Base-by-base conservation (phyloP, 2,329 filamentous ascomycete species). In the Alternaria sp. region DNA sequence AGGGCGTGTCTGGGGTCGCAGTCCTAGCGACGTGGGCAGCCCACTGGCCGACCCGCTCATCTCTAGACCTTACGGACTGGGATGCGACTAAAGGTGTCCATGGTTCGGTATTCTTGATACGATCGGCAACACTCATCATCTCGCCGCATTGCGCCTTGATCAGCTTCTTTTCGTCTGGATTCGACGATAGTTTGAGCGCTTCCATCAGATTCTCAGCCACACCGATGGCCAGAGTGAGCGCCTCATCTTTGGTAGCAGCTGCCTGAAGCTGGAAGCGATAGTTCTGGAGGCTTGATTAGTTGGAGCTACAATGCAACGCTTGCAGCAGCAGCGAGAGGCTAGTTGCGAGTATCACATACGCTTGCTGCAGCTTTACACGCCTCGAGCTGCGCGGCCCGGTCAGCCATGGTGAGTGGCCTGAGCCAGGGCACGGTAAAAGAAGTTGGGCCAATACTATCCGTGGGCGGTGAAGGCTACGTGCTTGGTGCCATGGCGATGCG, bases 201-300 rank as follows among this genome's bases (percentile, higher is more conserved):
- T 86, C 86, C 87, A 97, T 91, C 67, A 95, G 93, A 50, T 90
- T 81, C 74, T 97, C 92, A 23, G 88, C 90, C 4, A 90, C 91
- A 63, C 84, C 81, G 71, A 97, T 92, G 49, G 92, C 89, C 74
- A 91, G 85, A 51, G 88, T 81, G 54, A 97, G 83, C 41, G 92
- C 92, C 67, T 88, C 87, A 65, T 84, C 79, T 65, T 85, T 84
- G 46, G 82, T 85, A 24, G 75, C 73, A 36, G 85, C 80, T 60
- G 76, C 73, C 59, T 80, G 76, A 68, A 89, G 79, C 69, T 79
- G 79, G 58, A 77, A 79, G 75, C 67, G 66, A 39, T 68, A 70
- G 7, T 65, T 66, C 67, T 74, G 59, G 34, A 42, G 39, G 42
- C 29, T 34, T 52, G 54, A 66, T 72, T 64, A 71, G 70, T 68